These are phyloP conservation scores for Calonectria pseudoturangicola DNA, from an alignment of 2,329 filamentous ascomycete species.

Conservation along the genomic window DNA sequence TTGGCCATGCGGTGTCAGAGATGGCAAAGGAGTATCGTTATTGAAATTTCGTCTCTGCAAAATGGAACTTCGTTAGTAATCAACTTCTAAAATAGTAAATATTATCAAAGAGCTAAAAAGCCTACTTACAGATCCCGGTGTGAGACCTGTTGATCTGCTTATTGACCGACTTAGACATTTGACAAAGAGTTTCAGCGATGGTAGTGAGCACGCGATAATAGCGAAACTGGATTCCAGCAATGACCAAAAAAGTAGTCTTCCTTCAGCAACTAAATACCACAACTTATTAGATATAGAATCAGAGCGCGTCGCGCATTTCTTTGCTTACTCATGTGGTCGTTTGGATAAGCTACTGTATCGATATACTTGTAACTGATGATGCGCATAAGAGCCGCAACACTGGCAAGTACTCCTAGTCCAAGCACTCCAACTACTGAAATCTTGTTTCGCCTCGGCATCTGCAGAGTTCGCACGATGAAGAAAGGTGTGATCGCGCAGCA, in stretches of 20 bases:
- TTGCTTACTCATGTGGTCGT: slow-evolving; percentile 31
- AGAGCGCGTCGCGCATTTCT: accelerated
- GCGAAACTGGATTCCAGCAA: slow-evolving; percentile 39
- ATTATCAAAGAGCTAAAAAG: accelerated
- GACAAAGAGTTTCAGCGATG: slow-evolving; percentile 40
- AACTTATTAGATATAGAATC: not conserved
- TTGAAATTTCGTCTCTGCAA: slow-evolving; percentile 3
- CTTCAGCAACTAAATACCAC: slow-evolving; percentile 23
- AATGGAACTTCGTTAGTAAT: not conserved
- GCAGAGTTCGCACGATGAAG: slow-evolving; percentile 53
- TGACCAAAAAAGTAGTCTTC: slow-evolving; percentile 43
- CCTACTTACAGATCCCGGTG: slow-evolving; percentile 23
- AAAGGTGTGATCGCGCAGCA: slow-evolving; percentile 55
- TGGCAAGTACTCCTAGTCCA: slow-evolving; percentile 41
- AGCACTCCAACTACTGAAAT: slow-evolving; percentile 39
- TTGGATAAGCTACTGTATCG: slow-evolving; percentile 30
- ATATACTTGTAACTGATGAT: slow-evolving; percentile 45
- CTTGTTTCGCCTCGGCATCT: slow-evolving; percentile 53
- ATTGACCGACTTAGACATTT: slow-evolving; percentile 31
- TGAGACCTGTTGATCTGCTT: slow-evolving; percentile 33
- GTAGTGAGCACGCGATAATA: slow-evolving; percentile 42
- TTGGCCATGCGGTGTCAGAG: slow-evolving; percentile 24
- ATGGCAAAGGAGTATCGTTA: not conserved
- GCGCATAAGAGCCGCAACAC: slow-evolving; percentile 43
- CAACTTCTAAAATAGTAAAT: no score